Evolutionary conservation across 2,329 filamentous ascomycete species (phyloP).

Genomic region (Fusarium protoensiforme): DNA sequence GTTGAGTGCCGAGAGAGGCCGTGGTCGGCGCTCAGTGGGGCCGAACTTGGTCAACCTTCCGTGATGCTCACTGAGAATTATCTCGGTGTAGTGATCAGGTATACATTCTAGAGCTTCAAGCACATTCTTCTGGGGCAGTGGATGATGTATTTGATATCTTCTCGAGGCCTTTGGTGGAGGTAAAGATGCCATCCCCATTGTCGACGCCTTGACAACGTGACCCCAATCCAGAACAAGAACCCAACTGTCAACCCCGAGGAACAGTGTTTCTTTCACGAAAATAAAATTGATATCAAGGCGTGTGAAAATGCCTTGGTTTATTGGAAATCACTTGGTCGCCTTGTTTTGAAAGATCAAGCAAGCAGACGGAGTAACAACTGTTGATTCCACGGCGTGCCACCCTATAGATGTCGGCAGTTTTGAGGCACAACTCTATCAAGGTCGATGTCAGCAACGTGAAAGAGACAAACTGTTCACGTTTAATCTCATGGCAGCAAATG

Average conservation of each 20-base stretch:
- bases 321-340: background rate
- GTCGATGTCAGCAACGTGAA: background rate
- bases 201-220: background rate
- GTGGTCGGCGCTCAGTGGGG: background rate
- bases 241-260: background rate
- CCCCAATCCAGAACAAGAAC: background rate
- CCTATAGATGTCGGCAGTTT: background rate
- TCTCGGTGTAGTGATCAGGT: background rate
- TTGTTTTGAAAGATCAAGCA: background rate
- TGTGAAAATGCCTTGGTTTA: background rate
- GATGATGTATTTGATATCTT: background rate
- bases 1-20: background rate
- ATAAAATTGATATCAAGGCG: background rate
- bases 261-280: background rate
- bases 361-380: background rate
- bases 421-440: background rate
- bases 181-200: background rate
- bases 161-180: too few relatives aligned
- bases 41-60: background rate
- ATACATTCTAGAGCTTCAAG: too few relatives aligned
- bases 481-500: background rate
- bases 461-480: background rate
- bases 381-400: background rate
- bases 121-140: background rate
- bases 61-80: background rate